Evolutionary conservation across 2,329 filamentous ascomycete species (phyloP).

Genomic region (Pyrenochaeta sp.): DNA sequence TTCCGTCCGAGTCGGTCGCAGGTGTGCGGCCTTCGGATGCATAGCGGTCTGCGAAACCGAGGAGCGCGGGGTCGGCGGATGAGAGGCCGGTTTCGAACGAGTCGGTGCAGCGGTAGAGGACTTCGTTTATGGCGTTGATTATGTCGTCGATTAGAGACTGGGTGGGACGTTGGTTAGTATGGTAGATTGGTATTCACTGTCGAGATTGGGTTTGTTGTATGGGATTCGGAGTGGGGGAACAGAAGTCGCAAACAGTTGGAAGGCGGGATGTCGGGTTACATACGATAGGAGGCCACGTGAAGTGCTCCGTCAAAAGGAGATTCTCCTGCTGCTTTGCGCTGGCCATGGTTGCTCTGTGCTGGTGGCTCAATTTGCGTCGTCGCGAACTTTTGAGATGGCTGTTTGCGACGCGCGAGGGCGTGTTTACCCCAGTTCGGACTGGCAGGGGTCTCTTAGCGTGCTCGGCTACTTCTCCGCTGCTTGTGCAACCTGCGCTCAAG

Average conservation of each 20-base stretch:
- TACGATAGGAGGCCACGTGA: conserved; percentile 92
- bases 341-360: conserved; percentile 45
- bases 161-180: not conserved
- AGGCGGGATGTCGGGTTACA: conserved; percentile 38
- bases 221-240: not conserved
- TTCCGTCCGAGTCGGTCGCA: conserved; percentile 51
- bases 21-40: conserved; percentile 56
- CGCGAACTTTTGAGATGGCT: conserved; percentile 13
- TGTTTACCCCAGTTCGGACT: conserved; percentile 28
- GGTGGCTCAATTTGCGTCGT: conserved; percentile 5
- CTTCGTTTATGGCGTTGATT: conserved; percentile 94
- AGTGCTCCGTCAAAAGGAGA: conserved; percentile 88
- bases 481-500: not conserved
- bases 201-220: no score
- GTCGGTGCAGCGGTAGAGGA: conserved; percentile 88
- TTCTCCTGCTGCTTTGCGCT: conserved; percentile 55
- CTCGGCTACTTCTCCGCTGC: conserved; percentile 4
- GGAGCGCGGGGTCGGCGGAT: conserved; percentile 72
- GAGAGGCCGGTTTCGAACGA: conserved; percentile 85
- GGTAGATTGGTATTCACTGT: no score
- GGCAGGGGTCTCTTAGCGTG: conserved; percentile 10
- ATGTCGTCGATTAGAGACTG: conserved; percentile 96
- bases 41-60: conserved; percentile 74
- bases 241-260: conserved; percentile 1
- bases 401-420: conserved; percentile 30